Evolutionary conservation across 768 basidiomycete genomes (phyloP), one percentile per base, ranked within the genome.

Genomic region (Rhodotorula sphaerocarpa): DNA sequence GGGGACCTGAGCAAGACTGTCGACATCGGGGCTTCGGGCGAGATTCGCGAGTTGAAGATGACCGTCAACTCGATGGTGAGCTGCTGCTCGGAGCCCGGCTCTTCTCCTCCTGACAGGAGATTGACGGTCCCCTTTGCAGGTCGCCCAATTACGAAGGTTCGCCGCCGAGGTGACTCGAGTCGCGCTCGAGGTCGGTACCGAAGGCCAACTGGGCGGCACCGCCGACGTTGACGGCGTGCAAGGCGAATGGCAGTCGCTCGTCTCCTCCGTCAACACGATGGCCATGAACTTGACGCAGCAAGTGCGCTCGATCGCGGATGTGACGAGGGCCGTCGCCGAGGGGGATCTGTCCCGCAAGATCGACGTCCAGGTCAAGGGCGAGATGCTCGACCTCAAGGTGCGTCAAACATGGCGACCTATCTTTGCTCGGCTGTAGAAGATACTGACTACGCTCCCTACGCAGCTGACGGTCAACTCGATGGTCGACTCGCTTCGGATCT

Each of bases 1-100:
- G 91, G 91, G 39, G 90, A 96, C 73, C 78, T 90, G 78, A 88
- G 86, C 2, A 87, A 89, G 77, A 91, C 89, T 79, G 89, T 96
- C 72, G 86, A 89, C 71, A 90, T 96, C 65, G 83, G 86, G 64
- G 79, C 75, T 6, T 86, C 88, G 30, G 91, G 91, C 52, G 90
- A 93, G 72, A 92, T 93, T 31, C 57, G 75, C 5, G 76, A 76
- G 45, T 67, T 78, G 25, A 78, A 78, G 84, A 81, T 81, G 21
- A 86, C 86, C 21, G 79, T 89, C 75, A 92, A 92, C 72, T 86
- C 85, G n/a, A 95, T 95, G 90, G 88, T 65, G 41, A 27, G 66
- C 46, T 7, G 0, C 73, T 79, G 25, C 79, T 42, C 82, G 83
- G 15, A 76, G 86, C n/a, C 21, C 41, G 30, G n/a, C 10, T 27